Percentiles rank a stretch among this genome's conserved stretches.
Conservation (phyloP, 139 green algal genomes). For the Spirogloea muscicola region DNA sequence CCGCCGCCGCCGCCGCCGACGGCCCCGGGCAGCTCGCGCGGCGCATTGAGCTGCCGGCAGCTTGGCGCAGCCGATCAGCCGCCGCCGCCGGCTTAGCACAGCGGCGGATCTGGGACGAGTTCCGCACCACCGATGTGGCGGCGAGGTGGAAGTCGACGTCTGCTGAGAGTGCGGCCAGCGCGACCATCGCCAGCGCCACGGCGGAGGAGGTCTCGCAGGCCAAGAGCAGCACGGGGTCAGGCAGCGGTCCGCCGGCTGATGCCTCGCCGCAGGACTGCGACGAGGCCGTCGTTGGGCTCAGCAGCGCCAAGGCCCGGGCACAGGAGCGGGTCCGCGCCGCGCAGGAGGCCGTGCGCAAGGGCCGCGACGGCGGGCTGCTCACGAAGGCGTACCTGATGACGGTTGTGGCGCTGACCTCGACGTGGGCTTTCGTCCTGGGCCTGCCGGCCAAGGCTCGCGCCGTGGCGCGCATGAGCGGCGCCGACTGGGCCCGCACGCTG, state of each 20-base stretch:
- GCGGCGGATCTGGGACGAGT: background rate
- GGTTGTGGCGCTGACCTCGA: conserved; percentile 1
- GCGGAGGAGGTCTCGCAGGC: no score
- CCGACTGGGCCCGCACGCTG: conserved; percentile 30
- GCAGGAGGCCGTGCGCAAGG: conserved; percentile 27
- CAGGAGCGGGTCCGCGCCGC: conserved; percentile 17
- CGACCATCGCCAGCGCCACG: no score
- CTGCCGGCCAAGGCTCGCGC: conserved; percentile 1
- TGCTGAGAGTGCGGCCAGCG: no score
- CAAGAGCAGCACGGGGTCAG: no score
- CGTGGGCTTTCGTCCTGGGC: conserved; percentile 19
- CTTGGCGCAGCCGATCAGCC: background rate
- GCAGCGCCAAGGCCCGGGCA: conserved; percentile 10
- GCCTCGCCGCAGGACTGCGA: conserved; percentile 20
- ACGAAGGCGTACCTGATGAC: conserved; percentile 12
- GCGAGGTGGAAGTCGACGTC: background rate
- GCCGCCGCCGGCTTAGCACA: background rate
- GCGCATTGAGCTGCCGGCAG: background rate
- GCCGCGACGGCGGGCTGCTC: conserved; percentile 16
- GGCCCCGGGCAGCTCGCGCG: background rate
- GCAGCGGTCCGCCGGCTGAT: background rate
- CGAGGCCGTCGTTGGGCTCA: conserved; percentile 32
- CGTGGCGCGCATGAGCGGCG: conserved; percentile 21
- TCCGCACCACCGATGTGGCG: background rate
- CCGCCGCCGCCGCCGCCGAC: background rate